A percentile compares a stretch with the other conserved stretches of the same genome.
phyloP scores from a whole-genome alignment of 208 protist species.

The Trypanosoma scelopori region DNA sequence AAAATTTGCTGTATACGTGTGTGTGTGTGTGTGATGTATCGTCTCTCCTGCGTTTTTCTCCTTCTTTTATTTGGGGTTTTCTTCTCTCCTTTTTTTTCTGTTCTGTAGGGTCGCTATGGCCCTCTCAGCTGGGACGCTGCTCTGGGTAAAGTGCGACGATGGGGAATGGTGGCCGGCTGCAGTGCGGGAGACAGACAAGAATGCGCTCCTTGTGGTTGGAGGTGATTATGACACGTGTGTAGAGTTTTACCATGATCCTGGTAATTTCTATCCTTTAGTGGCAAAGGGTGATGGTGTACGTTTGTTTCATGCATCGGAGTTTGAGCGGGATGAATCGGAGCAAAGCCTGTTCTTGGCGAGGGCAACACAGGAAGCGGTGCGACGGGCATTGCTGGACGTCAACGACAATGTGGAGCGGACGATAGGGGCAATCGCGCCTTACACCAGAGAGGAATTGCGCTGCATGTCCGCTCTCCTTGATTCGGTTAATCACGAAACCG shows the following conservation, averaged over 20 bases:
- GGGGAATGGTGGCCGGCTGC: slow-evolving; percentile 81
- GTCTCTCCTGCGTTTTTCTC: not conserved
- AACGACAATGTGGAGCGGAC: not conserved
- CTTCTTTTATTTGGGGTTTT: not conserved
- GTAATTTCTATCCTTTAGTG: slow-evolving; percentile 57
- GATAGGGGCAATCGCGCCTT: slow-evolving; percentile 10
- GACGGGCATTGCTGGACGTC: slow-evolving; percentile 5
- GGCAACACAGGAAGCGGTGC: slow-evolving; percentile 9
- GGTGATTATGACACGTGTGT: slow-evolving; percentile 58
- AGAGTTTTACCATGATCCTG: slow-evolving; percentile 74
- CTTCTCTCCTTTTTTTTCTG: slow-evolving; percentile 19
- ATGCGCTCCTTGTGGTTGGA: slow-evolving; percentile 8
- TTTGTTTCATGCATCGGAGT: slow-evolving; percentile 36
- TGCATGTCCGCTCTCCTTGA: slow-evolving; percentile 55
- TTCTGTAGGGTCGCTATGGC: slow-evolving; percentile 30
- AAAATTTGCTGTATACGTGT: too few relatives aligned
- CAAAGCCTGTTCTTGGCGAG: slow-evolving; percentile 34
- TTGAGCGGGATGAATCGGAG: slow-evolving; percentile 42
- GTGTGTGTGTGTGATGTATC: too few relatives aligned
- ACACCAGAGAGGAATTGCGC: slow-evolving; percentile 44
- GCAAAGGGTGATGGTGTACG: slow-evolving; percentile 36
- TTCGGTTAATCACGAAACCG: slow-evolving; percentile 40
- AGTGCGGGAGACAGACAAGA: slow-evolving; percentile 24
- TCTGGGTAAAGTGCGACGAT: slow-evolving; percentile 86
- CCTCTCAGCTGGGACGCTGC: slow-evolving; percentile 38